Evolutionary conservation across 164 flowering plant species (phyloP).

Genomic region (Hamamelis virginiana): DNA sequence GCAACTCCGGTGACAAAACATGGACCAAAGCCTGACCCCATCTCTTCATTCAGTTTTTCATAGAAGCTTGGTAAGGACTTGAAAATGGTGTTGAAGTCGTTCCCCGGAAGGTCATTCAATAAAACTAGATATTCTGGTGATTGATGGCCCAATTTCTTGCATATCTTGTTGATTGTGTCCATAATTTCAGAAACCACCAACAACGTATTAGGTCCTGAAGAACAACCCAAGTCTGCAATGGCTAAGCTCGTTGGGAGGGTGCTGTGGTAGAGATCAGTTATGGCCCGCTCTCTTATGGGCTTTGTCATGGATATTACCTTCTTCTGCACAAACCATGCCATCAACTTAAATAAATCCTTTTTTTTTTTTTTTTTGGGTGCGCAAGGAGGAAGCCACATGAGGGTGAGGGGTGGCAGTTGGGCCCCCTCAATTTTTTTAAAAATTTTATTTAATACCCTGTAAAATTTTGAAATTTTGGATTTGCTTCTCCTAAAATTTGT

Average conservation of each 20-base stretch:
- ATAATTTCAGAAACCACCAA: slow-evolving; percentile 34
- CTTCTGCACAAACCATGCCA: slow-evolving; percentile 27
- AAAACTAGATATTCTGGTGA: slow-evolving; percentile 42
- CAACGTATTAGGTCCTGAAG: slow-evolving; percentile 75
- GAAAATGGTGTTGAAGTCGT: slow-evolving; percentile 64
- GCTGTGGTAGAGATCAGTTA: slow-evolving; percentile 25
- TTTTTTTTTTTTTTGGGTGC: too few relatives aligned
- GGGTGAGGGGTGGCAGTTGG: too few relatives aligned
- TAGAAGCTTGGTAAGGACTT: slow-evolving; percentile 20
- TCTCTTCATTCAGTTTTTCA: slow-evolving; percentile 1
- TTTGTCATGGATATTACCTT: slow-evolving; percentile 35
- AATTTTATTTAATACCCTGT: too few relatives aligned
- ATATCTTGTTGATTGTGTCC: slow-evolving; percentile 11
- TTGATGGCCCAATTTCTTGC: slow-evolving; percentile 9
- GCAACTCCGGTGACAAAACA: slow-evolving; percentile 55
- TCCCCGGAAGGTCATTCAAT: slow-evolving; percentile 69
- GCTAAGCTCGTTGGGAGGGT: slow-evolving; percentile 19
- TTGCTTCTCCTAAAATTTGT: too few relatives aligned
- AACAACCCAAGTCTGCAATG: slow-evolving; percentile 73
- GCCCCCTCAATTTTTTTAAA: too few relatives aligned
- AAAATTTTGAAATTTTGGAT: too few relatives aligned
- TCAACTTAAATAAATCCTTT: too few relatives aligned
- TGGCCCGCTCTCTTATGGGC: slow-evolving; percentile 40
- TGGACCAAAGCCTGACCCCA: slow-evolving; percentile 23
- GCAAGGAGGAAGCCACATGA: too few relatives aligned